Base-by-base conservation (phyloP, 106 monocot genomes). In the Alisma plantagoaquatica region DNA sequence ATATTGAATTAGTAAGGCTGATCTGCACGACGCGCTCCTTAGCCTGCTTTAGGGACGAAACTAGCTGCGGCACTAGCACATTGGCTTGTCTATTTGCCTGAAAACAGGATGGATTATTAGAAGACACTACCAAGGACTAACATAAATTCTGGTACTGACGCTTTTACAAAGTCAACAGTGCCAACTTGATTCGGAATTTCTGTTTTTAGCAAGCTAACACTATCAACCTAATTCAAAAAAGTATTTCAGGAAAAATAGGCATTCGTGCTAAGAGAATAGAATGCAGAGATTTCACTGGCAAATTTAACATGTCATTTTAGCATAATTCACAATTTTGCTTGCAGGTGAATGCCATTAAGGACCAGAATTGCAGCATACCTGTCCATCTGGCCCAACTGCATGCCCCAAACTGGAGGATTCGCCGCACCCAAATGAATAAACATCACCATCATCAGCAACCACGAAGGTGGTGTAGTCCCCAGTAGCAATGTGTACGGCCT, bases 381-480 rank as follows among this genome's bases (percentile, higher is more conserved):
- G 73, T 49, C 67, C 85, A 45, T 82, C 85, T 25, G 55, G 32
- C 27, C 19, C 3, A 19, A 43, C 56, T 16, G 67, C 59, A 45
- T 98, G 98, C 4, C 98, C 98, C n/a, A 99, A 67, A 41, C 90
- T 99, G 10, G 86, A 77, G 8, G 90, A 90, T 49, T 91, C 90
- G 30, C 90, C 90, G 46, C 90, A 99, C 0, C 98, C 98, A 60
- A 90, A 99, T 4, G 98, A 99, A 52, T 90, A 99, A 24, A 90
- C 98, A 62, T 86, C 90, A 19, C 98, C 98, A 1, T 69, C 69
- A 9, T 69, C 77, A 26, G 85, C 79, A 20, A 99, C 82, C 3
- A 99, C 74, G 28, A 99, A 99, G 0, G 98, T 99, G 2, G 98
- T 90, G 63, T 91, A 90, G 56, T 86, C 90, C 2, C 98, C 98